phyloP scores from a whole-genome alignment of 192 early-diverging fungal genomes.

The Rhizoclosmatium globosum region DNA sequence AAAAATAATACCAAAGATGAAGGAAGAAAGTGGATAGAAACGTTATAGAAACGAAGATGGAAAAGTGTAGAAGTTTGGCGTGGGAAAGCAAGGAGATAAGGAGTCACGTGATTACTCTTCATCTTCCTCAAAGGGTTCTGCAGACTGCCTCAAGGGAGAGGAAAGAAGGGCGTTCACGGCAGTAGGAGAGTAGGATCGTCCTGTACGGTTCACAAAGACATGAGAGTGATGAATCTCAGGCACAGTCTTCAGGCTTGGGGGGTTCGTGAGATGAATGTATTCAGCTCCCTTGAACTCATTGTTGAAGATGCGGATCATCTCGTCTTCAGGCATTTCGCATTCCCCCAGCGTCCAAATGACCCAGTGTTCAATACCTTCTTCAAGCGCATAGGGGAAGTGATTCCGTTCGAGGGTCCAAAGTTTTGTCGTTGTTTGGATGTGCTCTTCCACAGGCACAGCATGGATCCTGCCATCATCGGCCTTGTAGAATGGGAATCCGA shows the following conservation, averaged over 20 bases:
- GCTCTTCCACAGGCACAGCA: background rate
- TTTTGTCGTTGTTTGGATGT: background rate
- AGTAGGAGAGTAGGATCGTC: too few relatives aligned
- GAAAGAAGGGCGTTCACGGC: too few relatives aligned
- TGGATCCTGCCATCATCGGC: background rate
- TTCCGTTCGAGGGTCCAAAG: background rate
- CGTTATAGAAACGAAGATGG: too few relatives aligned
- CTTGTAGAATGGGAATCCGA: background rate
- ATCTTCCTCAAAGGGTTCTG: too few relatives aligned
- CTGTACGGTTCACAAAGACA: background rate
- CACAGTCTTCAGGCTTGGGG: constrained; percentile 16
- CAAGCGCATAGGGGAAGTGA: constrained; percentile 34
- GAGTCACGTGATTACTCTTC: too few relatives aligned
- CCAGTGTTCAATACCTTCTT: constrained; percentile 38
- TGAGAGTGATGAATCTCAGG: constrained; percentile 12
- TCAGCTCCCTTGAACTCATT: background rate
- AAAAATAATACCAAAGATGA: too few relatives aligned
- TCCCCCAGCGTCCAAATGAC: constrained; percentile 17
- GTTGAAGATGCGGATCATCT: background rate
- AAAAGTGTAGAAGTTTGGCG: too few relatives aligned
- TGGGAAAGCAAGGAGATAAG: too few relatives aligned
- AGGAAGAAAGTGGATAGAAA: too few relatives aligned
- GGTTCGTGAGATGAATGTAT: constrained; percentile 6
- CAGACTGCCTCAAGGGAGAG: too few relatives aligned
- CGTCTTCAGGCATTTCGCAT: background rate